Evolutionary conservation across 106 monocot species (phyloP), one percentile per base, ranked within the genome.

Genomic region (Narthecium ossifragum): DNA sequence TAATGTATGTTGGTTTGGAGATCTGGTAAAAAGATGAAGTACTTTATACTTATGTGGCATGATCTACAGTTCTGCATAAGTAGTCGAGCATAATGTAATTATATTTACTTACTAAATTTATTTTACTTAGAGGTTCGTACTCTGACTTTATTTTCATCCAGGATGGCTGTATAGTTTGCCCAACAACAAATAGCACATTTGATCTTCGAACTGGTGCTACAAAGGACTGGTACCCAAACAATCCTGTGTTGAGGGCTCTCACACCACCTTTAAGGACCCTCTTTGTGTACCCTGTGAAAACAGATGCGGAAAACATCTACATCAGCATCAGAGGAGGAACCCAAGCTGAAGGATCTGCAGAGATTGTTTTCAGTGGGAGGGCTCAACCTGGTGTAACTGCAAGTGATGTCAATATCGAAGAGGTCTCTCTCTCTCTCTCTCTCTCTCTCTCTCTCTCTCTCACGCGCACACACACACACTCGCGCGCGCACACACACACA

Each of bases 91-190:
- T n/a, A n/a, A n/a, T n/a, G n/a, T n/a, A n/a, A n/a, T n/a, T n/a
- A n/a, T n/a, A n/a, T n/a, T n/a, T n/a, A n/a, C n/a, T n/a, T n/a
- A n/a, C n/a, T n/a, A n/a, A n/a, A n/a, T n/a, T n/a, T n/a, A n/a
- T n/a, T n/a, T n/a, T n/a, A n/a, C n/a, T n/a, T n/a, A n/a, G n/a
- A n/a, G n/a, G n/a, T n/a, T n/a, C n/a, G n/a, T n/a, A n/a, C n/a
- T n/a, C n/a, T n/a, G n/a, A n/a, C n/a, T n/a, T n/a, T n/a, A n/a
- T n/a, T n/a, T n/a, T n/a, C n/a, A 67, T 75, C 28, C 72, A 94
- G 94, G 94, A 96, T 78, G 94, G 90, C 6, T 96, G 94, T 61
- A 86, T 96, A 67, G 75, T 96, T 70, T 96, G 94, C 51, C 94
- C 94, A 33, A 78, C 90, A 46, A 96, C 94, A 61, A 90, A 96